Evolutionary conservation across 768 basidiomycete genomes (phyloP).

Genomic region (Tylopilus rubrobrunneus): DNA sequence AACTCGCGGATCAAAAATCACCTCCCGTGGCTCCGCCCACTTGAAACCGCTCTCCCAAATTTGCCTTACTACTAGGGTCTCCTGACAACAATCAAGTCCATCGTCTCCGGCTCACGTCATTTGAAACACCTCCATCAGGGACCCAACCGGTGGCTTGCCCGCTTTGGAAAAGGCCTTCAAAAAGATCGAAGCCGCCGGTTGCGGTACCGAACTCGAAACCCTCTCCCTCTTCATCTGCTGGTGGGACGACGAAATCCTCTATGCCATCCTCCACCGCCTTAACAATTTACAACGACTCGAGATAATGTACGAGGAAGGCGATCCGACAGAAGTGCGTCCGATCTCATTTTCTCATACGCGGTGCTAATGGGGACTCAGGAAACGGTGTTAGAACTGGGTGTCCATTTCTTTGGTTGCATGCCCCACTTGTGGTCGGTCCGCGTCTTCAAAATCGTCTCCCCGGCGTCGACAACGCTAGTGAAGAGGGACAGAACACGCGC

Average conservation of each 20-base stretch:
- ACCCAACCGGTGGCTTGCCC: conserved; percentile 17
- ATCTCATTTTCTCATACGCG: too few relatives aligned
- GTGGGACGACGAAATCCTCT: conserved; percentile 27
- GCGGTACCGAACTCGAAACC: conserved; percentile 22
- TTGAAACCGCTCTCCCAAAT: not conserved
- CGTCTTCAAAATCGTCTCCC: conserved; percentile 31
- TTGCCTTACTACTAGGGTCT: too few relatives aligned
- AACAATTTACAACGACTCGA: conserved; percentile 33
- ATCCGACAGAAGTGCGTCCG: conserved; percentile 21
- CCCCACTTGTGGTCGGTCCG: conserved; percentile 36
- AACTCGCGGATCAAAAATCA: conserved; percentile 26
- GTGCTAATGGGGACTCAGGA: conserved; percentile 20
- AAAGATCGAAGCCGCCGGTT: conserved; percentile 19
- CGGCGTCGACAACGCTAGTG: conserved; percentile 6
- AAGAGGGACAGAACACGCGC: conserved; percentile 7
- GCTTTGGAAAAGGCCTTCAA: conserved; percentile 25
- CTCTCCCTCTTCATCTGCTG: conserved; percentile 31
- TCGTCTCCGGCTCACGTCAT: conserved; percentile 9
- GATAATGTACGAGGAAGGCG: conserved; percentile 35
- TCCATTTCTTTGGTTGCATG: conserved; percentile 34
- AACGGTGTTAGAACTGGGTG: conserved; percentile 39
- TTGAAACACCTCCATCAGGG: conserved; percentile 23
- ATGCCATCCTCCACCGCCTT: conserved; percentile 35
- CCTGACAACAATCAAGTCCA: too few relatives aligned
- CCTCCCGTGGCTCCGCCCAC: conserved; percentile 22